Base-by-base conservation (phyloP, 495 filamentous ascomycete genomes). In the Trichoderma gamsii region DNA sequence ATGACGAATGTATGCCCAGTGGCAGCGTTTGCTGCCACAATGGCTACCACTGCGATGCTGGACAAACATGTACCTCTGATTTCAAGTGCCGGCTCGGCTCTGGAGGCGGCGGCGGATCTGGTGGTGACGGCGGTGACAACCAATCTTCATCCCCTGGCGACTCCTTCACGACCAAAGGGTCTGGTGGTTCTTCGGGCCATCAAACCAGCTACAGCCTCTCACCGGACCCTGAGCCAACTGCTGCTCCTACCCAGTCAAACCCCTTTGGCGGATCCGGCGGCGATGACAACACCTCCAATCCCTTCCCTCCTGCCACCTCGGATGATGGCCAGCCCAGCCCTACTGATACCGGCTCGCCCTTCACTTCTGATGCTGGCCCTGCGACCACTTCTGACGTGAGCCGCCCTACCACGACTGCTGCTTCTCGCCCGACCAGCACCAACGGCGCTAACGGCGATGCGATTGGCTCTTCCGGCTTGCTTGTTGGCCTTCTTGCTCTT, bases 1-100 rank as follows among this genome's bases (percentile, higher is more conserved):
- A 35, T 6, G 16, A 41, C 67, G 70, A 68, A 4, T 74, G 73
- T 65, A 74, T 74, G 67, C 73, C 73, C n/a, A 44, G 41, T 2
- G 52, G 46, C 38, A 69, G 35, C 27, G 70, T 70, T 35, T 74
- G 73, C 67, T 74, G 71, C 56, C 43, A 67, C n/a, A 51, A 46
- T 29, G 59, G 70, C 35, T 67, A 69, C 43, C 71, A 75, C 65
- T 73, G 73, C 66, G 64, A 73, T 25, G 69, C 69, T 32, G 69
- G 70, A 11, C 52, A 72, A 29, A 18, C 15, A 13, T 73, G 71
- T 66, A 70, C 56, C 6, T 12, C 38, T 32, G 25, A 63, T n/a
- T 18, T 29, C 44, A 66, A 35, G 2, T 71, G 71, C 66, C 27
- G 21, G 1, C n/a, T 32, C 13, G 41, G 46, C n/a, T 27, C 43